Evolutionary conservation across 2,329 filamentous ascomycete genomes (phyloP).

Genomic region (Nemania sp.): DNA sequence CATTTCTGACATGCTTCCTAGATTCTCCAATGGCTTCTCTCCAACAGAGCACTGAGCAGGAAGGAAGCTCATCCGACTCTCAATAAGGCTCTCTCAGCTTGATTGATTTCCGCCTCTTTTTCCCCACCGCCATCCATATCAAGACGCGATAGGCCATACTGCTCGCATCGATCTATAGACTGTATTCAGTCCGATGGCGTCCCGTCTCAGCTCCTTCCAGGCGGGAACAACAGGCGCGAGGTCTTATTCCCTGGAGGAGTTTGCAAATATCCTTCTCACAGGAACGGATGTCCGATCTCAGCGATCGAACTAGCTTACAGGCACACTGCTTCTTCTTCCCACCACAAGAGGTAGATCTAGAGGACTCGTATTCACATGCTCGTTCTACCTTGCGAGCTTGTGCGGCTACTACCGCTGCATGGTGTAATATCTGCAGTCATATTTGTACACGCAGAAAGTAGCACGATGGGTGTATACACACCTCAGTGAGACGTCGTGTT

Average conservation of each 20-base stretch:
- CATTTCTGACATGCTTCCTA: background rate
- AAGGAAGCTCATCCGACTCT: background rate
- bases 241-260: background rate
- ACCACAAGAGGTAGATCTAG: background rate
- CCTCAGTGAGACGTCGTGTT: constrained; percentile 2
- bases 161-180: background rate
- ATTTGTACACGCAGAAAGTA: background rate
- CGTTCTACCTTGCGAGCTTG: background rate
- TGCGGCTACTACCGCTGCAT: background rate
- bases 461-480: constrained; percentile 4
- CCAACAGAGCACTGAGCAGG: background rate
- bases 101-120: background rate
- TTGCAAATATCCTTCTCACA: background rate
- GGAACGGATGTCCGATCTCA: constrained; percentile 6
- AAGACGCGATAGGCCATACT: background rate
- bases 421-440: background rate
- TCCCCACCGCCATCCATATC: background rate
- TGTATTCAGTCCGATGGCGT: background rate
- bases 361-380: background rate
- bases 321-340: background rate
- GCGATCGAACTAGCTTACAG: background rate
- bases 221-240: background rate
- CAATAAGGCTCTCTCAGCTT: background rate
- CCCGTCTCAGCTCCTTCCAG: background rate
- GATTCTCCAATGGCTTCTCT: background rate